These are phyloP conservation scores for Globisporangium nunn DNA, from an alignment of 352 stramenopile species.

Conservation along the genomic window DNA sequence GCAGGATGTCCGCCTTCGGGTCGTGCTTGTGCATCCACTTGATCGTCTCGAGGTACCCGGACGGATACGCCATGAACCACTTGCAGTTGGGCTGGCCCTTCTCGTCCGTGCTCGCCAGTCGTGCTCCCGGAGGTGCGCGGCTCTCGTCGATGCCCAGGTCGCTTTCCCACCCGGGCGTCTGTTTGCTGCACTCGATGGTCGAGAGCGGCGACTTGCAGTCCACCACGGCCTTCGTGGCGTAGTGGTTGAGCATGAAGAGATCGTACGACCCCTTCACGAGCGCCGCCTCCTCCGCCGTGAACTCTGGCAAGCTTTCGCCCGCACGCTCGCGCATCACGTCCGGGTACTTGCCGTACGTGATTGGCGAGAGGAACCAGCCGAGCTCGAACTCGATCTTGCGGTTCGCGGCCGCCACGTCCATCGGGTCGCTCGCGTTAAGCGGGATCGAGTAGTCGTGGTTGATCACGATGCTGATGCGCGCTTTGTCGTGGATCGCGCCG, in stretches of 20 bases:
- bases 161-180: constrained; percentile 28
- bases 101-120: constrained; percentile 20
- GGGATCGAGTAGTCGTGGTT: constrained; percentile 74
- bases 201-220: constrained; percentile 36
- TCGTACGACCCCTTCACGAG: constrained; percentile 85
- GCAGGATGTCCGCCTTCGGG: neutral
- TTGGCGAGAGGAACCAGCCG: constrained; percentile 90
- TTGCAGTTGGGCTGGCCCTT: constrained; percentile 23
- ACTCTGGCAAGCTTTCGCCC: constrained; percentile 74
- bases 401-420: constrained; percentile 56
- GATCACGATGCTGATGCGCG: constrained; percentile 90
- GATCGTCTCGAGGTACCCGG: constrained; percentile 49
- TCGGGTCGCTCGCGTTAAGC: constrained; percentile 46
- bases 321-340: constrained; percentile 79
- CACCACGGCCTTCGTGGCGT: constrained; percentile 47
- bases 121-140: constrained; percentile 47
- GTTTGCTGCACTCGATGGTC: constrained; percentile 21
- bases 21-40: too few relatives aligned
- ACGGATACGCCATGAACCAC: constrained; percentile 34
- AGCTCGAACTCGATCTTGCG: constrained; percentile 87
- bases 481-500: constrained; percentile 21
- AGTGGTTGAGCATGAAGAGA: constrained; percentile 94
- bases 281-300: constrained; percentile 68
- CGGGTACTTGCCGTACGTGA: constrained; percentile 90
- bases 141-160: constrained; percentile 45